phyloP scores from a whole-genome alignment of 306 rosid species.

The Inga leiocalycina region DNA sequence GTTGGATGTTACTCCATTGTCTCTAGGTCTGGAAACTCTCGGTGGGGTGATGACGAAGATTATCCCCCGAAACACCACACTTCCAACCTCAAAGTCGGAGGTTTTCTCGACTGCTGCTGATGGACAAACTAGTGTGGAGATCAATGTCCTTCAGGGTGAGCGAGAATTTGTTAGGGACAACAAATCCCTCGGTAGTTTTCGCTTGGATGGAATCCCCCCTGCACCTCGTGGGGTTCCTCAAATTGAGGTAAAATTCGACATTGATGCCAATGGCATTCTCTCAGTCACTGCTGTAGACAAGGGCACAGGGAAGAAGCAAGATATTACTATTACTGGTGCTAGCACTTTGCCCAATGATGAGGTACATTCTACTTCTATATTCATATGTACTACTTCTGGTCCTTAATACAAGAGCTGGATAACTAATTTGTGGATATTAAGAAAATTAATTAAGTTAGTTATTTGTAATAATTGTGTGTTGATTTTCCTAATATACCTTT shows the following conservation, averaged over 20 bases:
- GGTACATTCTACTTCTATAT: conserved; percentile 45
- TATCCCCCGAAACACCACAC: conserved; percentile 93
- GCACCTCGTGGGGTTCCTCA: conserved; percentile 99
- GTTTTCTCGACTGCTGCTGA: conserved; percentile 97
- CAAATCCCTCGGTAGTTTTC: conserved; percentile 95
- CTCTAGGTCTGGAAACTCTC: conserved; percentile 84
- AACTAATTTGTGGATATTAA: too few species aligned
- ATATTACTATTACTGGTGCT: conserved; percentile 94
- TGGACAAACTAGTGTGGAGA: conserved; percentile 94
- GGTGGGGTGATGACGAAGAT: conserved; percentile 98
- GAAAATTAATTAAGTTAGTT: too few species aligned
- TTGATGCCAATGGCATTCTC: conserved; percentile 91
- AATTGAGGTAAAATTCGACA: conserved; percentile 93
- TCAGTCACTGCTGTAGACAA: conserved; percentile 87
- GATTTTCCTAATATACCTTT: too few species aligned
- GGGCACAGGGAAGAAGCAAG: conserved; percentile 95
- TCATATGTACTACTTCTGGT: too few species aligned
- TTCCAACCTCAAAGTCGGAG: conserved; percentile 96
- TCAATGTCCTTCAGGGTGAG: conserved; percentile 92
- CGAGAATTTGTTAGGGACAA: conserved; percentile 95
- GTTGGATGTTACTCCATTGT: conserved; percentile 84
- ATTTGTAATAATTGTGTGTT: too few species aligned
- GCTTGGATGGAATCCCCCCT: conserved; percentile 92
- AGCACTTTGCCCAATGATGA: conserved; percentile 93
- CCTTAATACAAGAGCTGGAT: too few species aligned